Base-by-base conservation (phyloP, 1,284 basidiomycete species). In the Pholiota adiposa region DNA sequence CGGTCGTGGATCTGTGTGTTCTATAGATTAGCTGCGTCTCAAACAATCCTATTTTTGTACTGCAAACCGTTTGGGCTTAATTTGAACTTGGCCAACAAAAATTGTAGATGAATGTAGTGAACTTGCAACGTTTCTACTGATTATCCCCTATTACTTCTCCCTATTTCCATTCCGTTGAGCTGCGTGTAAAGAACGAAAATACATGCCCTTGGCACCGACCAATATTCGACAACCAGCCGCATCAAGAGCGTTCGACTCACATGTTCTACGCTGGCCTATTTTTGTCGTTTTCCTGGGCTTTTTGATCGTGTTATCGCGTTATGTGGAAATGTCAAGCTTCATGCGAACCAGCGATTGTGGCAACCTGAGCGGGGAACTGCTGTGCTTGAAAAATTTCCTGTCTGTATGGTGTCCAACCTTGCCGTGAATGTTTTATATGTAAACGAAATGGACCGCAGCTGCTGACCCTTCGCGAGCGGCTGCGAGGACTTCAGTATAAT, bases 151-250 rank as follows among this genome's bases (percentile, higher is more conserved):
- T n/a, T n/a, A 11, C 36, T 4, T 38, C 6, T 14, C 36, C 36
- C 36, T 36, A 21, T 29, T 21, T 55, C 48, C 54, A 56, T 38
- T 27, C 34, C 34, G 16, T n/a, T 49, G 54, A 25, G 48, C 44
- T 6, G 33, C 43, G 29, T 29, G 51, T 49, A 61, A 51, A 51
- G 50, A 46, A 43, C 51, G 51, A 34, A 53, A 51, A 54, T 38
- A 54, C 50, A 44, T 49, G 49, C 36, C 29, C 63, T 67, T 67
- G 63, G 63, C 63, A 62, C 60, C 63, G 58, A 63, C 61, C 63
- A 64, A 59, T 63, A 54, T 60, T 63, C 61, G 61, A 65, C 63
- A 63, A 67, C 62, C 63, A 61, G 60, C 65, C 65, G 63, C 55
- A 65, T 63, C 65, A 67, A 62, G 63, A 53, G 62, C 58, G 56